Base-by-base conservation (phyloP, 139 green algal genomes). In the Haematococcus lacustris region DNA sequence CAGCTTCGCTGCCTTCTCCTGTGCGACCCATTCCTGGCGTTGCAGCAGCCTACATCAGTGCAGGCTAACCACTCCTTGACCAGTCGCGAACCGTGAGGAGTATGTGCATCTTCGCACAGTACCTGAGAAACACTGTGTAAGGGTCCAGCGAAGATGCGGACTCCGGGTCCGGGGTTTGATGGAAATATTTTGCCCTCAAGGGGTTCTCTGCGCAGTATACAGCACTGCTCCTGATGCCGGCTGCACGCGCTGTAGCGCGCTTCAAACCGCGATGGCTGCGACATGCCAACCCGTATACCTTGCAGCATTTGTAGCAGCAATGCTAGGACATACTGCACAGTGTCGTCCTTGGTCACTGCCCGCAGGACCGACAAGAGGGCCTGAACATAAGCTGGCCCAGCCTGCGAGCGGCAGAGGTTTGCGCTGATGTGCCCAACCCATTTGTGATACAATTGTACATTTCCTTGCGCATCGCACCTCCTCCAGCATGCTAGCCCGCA, bases 271-370 rank as follows among this genome's bases (percentile, higher is more conserved):
- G 43, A 53, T 17, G 9, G 9, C 53, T 21, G 7, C 7, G 63
- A 25, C 17, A 60, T 39, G 60, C 25, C n/a, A 32, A 62, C 40
- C 26, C n/a, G 3, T 37, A 28, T 70, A 89, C 86, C 86, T 82
- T 79, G 62, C 40, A 97, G 68, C 77, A 94, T 88, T 34, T 94
- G 80, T 43, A 96, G 84, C 28, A 97, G 73, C 32, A 96, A 60
- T 0, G 92, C 90, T 38, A 97, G 83, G 26, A 93, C 86, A 70
- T 97, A 97, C 74, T 97, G 93, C 71, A 96, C 89, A 2, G 89
- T 93, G 40, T 97, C 91, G 51, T 96, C 90, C 68, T 95, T 95
- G 13, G 90, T 93, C 0, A 97, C 90, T 51, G 91, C 92, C 38
- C 89, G 86, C 70, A 97, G 76, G 30, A 97, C 88, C 1, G 88